Base-by-base conservation (phyloP, 176 grass and related monocot genomes). In the Hordeum marinum region DNA sequence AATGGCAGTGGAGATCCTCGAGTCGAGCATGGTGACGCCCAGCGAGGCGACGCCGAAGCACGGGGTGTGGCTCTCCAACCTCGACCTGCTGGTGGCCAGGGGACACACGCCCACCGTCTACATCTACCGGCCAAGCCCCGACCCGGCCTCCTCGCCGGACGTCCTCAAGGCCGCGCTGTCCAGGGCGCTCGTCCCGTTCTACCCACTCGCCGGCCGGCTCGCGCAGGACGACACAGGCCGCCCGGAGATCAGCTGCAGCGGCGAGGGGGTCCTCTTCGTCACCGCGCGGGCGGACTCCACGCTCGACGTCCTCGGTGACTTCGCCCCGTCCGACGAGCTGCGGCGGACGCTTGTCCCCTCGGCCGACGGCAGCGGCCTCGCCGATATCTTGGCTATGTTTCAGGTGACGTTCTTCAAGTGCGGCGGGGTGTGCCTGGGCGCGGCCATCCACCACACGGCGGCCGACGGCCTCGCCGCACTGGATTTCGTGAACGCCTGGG, bases 391-490 rank as follows among this genome's bases (percentile, higher is more conserved):
- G 63, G 70, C 86, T 32, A 82, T 93, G 88, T 76, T 90, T 24
- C 91, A 93, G 91, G 69, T 94, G 26, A 94, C 91, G n/a, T 86
- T 75, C 68, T 80, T 97, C 13, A 55, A 79, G 82, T 97, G 91
- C 25, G 89, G 94, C 9, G 87, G 89, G 9, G 91, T 87, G 34
- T 81, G 76, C 74, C 5, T 97, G 1, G 88, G 92, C 32, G 18
- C 35, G 3, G 85, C 83, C 42, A 83, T 87, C 46, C 92, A 94
- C 78, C 90, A 97, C 72, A 68, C 76, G 41, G 82, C 84, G 40
- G 68, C 78, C 18, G 94, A 92, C 74, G 87, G 82, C 66, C 89
- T 62, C 43, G 70, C 75, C 7, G 40, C 78, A 15, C 37, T 90
- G 5, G 79, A 97, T 65, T 94, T 97, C 60, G 41, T 97, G 24